Evolutionary conservation across 352 stramenopile genomes (phyloP).

Genomic region (Pythium brachiatum): DNA sequence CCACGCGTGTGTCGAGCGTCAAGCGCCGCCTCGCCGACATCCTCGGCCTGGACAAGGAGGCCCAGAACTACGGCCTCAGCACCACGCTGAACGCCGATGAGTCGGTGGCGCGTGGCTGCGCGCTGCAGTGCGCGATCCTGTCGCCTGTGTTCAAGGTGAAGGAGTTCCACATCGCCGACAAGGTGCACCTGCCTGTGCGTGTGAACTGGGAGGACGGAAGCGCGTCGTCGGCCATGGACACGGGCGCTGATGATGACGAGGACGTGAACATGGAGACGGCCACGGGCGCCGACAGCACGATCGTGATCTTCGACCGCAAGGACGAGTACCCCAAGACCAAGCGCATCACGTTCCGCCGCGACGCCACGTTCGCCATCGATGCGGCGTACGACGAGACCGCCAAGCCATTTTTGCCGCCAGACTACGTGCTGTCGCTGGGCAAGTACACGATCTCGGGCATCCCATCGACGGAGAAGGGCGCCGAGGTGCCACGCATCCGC

Average conservation of each 20-base stretch:
- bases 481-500: constrained; percentile 90
- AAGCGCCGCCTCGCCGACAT: constrained; percentile 92
- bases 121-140: constrained; percentile 98
- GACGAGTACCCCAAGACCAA: constrained; percentile 97
- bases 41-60: constrained; percentile 90
- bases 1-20: constrained; percentile 94
- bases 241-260: constrained; percentile 83
- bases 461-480: constrained; percentile 55
- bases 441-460: constrained; percentile 93
- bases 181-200: constrained; percentile 91
- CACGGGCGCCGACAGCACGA: constrained; percentile 70
- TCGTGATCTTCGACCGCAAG: constrained; percentile 95
- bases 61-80: constrained; percentile 96
- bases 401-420: constrained; percentile 54
- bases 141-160: constrained; percentile 98
- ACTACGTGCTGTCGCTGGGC: constrained; percentile 81
- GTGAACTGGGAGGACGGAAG: constrained; percentile 90
- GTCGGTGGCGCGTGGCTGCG: constrained; percentile 95
- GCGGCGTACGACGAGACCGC: constrained; percentile 88
- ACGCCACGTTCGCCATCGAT: constrained; percentile 92
- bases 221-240: constrained; percentile 45
- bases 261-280: constrained; percentile 77
- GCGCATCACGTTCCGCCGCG: constrained; percentile 94
- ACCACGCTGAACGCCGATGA: constrained; percentile 99
- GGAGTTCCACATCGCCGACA: constrained; percentile 87